Conservation (phyloP, 345 rosid genomes). For the Turritis glabra region DNA sequence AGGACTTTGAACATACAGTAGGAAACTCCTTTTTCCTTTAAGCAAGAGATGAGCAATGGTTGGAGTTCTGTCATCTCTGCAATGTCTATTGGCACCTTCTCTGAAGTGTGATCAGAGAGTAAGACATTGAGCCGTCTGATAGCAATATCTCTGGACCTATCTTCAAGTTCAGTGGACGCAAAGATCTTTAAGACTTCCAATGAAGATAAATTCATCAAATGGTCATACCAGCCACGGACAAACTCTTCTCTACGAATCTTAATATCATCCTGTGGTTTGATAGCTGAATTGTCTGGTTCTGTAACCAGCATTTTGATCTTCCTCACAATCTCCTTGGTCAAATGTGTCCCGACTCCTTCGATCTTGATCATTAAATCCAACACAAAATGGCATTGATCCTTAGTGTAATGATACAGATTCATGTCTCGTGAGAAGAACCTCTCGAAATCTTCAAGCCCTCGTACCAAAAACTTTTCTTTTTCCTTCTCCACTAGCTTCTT, state of each 20-base stretch:
- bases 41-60: neutral
- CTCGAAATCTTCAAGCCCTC: neutral
- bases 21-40: neutral
- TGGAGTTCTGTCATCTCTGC: neutral
- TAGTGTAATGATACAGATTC: neutral
- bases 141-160: neutral
- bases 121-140: neutral
- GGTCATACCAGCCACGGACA: neutral
- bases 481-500: neutral
- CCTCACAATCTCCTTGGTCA: neutral
- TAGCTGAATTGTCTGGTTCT: neutral
- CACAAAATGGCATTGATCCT: neutral
- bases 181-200: neutral
- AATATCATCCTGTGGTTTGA: neutral
- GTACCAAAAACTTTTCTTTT: neutral
- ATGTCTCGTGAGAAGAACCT: neutral
- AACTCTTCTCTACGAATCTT: neutral
- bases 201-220: neutral
- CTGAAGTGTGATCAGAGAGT: neutral
- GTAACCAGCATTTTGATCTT: neutral
- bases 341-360: neutral
- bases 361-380: neutral
- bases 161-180: neutral
- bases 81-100: neutral
- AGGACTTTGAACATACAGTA: neutral